Conservation (phyloP, 345 rosid species). For the Populus ilicifolia region DNA sequence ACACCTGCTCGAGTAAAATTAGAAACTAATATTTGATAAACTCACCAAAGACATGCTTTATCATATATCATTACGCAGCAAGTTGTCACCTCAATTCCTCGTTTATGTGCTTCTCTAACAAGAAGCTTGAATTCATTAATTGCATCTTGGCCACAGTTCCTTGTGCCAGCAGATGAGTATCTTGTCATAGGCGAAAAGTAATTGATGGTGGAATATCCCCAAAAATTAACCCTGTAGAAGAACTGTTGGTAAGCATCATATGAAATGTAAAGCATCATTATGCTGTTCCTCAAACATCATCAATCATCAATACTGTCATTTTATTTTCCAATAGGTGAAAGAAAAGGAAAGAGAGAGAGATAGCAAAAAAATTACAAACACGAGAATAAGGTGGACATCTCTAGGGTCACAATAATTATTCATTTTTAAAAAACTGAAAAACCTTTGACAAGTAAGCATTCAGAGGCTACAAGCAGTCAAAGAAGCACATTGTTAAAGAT, state of each 20-base stretch:
- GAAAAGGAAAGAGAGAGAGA: background rate
- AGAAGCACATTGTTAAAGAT: background rate
- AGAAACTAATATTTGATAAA: slow-evolving; percentile 19
- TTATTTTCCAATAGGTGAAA: background rate
- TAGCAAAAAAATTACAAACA: background rate
- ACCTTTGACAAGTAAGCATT: background rate
- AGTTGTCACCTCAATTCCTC: slow-evolving; percentile 80
- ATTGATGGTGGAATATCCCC: slow-evolving; percentile 93
- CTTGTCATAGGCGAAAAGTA: slow-evolving; percentile 92
- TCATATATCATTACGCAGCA: slow-evolving; percentile 14
- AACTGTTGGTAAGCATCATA: slow-evolving; percentile 13
- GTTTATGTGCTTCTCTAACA: slow-evolving; percentile 86
- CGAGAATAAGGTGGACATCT: background rate
- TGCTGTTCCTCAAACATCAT: background rate
- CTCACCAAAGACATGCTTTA: slow-evolving; percentile 4
- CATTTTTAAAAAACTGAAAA: background rate
- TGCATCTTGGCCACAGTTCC: slow-evolving; percentile 59
- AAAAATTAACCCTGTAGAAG: slow-evolving; percentile 78
- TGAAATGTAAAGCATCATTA: background rate
- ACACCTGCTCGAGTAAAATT: slow-evolving; percentile 52
- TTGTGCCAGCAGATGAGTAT: slow-evolving; percentile 65
- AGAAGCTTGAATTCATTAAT: slow-evolving; percentile 83
- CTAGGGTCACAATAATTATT: background rate
- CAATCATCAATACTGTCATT: background rate
- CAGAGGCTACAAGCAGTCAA: background rate